Conservation (phyloP, 306 rosid species). For the Sicyos baderoa region DNA sequence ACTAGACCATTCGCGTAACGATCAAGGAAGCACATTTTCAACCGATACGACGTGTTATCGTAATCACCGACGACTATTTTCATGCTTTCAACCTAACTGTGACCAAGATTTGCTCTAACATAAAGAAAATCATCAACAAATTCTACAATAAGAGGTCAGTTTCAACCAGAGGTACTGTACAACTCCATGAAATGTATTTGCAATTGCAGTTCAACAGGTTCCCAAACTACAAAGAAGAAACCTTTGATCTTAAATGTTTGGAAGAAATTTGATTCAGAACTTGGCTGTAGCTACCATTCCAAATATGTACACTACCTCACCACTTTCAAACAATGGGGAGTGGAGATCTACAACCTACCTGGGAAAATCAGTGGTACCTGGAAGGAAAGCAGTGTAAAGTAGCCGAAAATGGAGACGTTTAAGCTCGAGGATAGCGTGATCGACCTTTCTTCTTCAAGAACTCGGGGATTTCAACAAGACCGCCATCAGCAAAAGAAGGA, state of each 20-base stretch:
- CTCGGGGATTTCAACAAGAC: conserved; percentile 83
- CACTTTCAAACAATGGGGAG: conserved; percentile 9
- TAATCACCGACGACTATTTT: neutral
- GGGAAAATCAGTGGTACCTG: neutral
- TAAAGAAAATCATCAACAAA: conserved; percentile 4
- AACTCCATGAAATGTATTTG: conserved; percentile 7
- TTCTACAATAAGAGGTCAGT: neutral
- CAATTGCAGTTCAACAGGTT: conserved; percentile 3
- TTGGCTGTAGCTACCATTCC: conserved; percentile 27
- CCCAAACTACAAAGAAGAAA: conserved; percentile 8
- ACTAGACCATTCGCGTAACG: neutral
- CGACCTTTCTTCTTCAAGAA: conserved; percentile 95
- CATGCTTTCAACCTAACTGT: too few relatives aligned
- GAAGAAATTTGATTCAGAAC: conserved; percentile 24
- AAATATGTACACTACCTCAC: conserved; percentile 28
- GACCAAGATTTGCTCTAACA: neutral
- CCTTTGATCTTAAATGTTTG: conserved; percentile 14
- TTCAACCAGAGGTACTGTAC: neutral
- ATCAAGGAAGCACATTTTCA: neutral
- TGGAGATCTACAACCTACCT: neutral
- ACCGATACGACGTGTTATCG: neutral
- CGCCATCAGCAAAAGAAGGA: conserved; percentile 51
- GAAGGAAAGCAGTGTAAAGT: neutral
- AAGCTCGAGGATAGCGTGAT: conserved; percentile 83
- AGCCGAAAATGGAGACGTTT: conserved; percentile 18